Evolutionary conservation across 148 eudicot species (phyloP), one percentile per base, ranked within the genome.

Genomic region (Simmondsia chinensis): DNA sequence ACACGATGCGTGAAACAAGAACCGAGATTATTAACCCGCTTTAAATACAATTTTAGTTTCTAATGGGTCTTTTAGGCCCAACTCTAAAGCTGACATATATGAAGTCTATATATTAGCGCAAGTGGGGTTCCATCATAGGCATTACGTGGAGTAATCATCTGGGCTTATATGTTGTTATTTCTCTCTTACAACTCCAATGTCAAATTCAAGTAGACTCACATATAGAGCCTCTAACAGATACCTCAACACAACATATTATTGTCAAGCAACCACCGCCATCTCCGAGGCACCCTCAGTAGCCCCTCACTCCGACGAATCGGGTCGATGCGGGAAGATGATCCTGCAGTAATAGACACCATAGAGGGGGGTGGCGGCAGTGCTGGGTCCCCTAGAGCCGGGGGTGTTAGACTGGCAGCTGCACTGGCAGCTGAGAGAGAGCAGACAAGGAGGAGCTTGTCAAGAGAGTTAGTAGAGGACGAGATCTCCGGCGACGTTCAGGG

Each of bases 341-440:
- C 32, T 39, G 30, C 59, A 9, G 7, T 26, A 56, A 20, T 44
- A 34, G 9, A 34, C 20, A 40, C 30, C 16, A 23, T 13, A 22
- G 21, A 66, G 43, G 44, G 48, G 40, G 61, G 61, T 53, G 24
- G 9, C 20, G 45, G 65, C 40, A 27, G 64, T 47, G 42, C 51
- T n/a, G 54, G 58, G 51, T 56, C 69, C 19, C 57, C 69, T 23
- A 48, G 69, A 32, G 32, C 39, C 17, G 60, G 68, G 45, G 65
- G 76, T 44, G 48, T 71, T 37, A 57, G 76, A 54, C 56, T 61
- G 39, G 66, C 76, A 2, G 76, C 76, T n/a, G 56, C 67, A 26
- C 36, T 60, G 64, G 59, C 63, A 7, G 63, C 64, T 3, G 76
- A 71, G 65, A 65, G 72, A 37, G 68, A 71, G 50, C 61, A 65